These are phyloP conservation scores for Alternaria angustiovoidea DNA, from an alignment of 2,329 filamentous ascomycete species.

Conservation along the genomic window DNA sequence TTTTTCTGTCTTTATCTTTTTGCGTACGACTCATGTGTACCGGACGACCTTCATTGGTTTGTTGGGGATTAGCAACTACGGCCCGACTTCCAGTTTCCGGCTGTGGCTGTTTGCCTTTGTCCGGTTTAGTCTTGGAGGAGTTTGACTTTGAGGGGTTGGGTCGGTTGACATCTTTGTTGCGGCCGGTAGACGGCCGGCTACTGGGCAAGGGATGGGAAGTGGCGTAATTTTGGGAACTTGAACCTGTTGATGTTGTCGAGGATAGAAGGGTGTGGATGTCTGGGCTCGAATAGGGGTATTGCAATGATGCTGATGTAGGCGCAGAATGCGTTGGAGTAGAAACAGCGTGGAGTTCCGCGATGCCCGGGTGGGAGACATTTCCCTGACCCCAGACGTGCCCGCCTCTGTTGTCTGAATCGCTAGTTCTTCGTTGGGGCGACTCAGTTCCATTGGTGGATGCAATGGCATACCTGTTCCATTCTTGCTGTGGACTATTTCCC, in stretches of 20 bases:
- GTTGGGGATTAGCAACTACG: conserved; percentile 12
- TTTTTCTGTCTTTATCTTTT: conserved; percentile 81
- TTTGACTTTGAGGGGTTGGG: conserved; percentile 8
- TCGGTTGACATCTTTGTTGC: conserved; percentile 1
- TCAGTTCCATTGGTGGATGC: background rate
- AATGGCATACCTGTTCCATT: conserved; percentile 15
- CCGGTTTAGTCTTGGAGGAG: background rate
- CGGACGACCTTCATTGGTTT: conserved; percentile 48
- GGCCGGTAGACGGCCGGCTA: conserved; percentile 11
- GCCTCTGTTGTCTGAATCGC: conserved; percentile 20
- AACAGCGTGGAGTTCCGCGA: conserved; percentile 29
- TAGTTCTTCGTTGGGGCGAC: conserved; percentile 13
- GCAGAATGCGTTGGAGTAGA: conserved; percentile 31
- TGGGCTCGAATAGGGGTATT: conserved; percentile 11
- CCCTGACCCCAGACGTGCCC: conserved; percentile 17
- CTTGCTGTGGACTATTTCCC: conserved; percentile 12
- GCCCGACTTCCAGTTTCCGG: conserved; percentile 24
- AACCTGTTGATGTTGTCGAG: background rate
- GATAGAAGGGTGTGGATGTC: conserved; percentile 13
- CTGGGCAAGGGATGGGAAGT: background rate
- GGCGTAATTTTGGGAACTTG: conserved; percentile 10
- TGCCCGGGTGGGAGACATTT: conserved; percentile 24
- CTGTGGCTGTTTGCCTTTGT: conserved; percentile 9
- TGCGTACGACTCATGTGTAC: conserved; percentile 77
- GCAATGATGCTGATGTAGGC: conserved; percentile 24